Evolutionary conservation across 2,329 filamentous ascomycete genomes (phyloP), one percentile per base, ranked within the genome.

Genomic region (Aureobasidium uvarum): DNA sequence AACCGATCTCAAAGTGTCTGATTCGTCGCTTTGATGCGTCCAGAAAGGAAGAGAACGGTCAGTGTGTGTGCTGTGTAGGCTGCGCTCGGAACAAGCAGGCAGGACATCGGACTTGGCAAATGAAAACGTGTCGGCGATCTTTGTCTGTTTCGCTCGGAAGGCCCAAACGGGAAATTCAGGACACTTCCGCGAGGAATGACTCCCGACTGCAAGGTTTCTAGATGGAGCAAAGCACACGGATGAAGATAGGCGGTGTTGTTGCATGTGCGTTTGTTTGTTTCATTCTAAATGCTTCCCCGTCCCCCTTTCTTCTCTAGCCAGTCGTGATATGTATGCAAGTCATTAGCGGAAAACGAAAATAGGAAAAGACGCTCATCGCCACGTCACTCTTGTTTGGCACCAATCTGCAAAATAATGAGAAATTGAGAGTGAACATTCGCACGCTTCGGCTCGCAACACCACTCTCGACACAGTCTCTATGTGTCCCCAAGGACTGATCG

Each of bases 271-370:
- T 39, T 55, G 36, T 55, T 39, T 28, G 36, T 56, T 56, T 56
- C 36, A 23, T 18, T 41, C 36, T 56, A 41, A 56, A 41, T 39
- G 28, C 25, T 41, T 38, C 20, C 14, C 16, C 52, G 14, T 39
- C 23, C 36, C 20, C 38, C 20, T 25, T 18, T 39, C 52, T 28
- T 33, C 25, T 23, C 16, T 8, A n/a, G 7, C 16, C 55, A 58
- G 23, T 45, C 38, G 28, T 43, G 18, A 43, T 33, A 16, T 58
- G 55, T 58, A 58, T 58, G 38, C 25, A 58, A 58, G 39, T 58
- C 55, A 25, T 58, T n/a, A 43, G 39, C 13, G 20, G 20, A 20
- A 58, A 28, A 31, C 46, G 31, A 50, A 4, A 10, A 33, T 33
- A 16, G 23, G 31, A 33, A 31, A 33, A 45, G 10, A 8, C 8